A percentile compares a stretch with the other conserved stretches of the same genome.
phyloP scores from a whole-genome alignment of 441 rosid species.

The Gossypium schwendimanii region DNA sequence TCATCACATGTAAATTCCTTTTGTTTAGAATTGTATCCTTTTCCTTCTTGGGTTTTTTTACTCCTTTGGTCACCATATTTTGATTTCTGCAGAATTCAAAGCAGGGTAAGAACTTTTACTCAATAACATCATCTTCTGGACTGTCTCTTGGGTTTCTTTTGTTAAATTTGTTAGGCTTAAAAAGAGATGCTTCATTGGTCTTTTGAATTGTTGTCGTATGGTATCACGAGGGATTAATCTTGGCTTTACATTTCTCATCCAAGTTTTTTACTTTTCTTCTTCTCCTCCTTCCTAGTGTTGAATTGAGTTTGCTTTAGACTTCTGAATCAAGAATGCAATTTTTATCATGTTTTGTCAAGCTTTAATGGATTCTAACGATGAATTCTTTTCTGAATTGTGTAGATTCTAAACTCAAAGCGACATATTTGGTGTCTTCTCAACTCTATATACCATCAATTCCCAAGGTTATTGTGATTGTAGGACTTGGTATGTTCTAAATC shows the following conservation, averaged over 20 bases:
- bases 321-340: not conserved
- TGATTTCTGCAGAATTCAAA: constrained; percentile 11
- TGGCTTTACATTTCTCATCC: constrained; percentile 6
- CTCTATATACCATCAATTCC: not conserved
- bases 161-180: not conserved
- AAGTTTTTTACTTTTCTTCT: not conserved
- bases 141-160: constrained; percentile 3
- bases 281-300: not conserved
- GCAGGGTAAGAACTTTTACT: constrained; percentile 15
- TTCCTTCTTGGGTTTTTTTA: constrained; percentile 1
- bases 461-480: not conserved
- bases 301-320: not conserved
- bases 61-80: constrained; percentile 1
- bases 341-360: not conserved
- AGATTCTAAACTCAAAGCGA: constrained; percentile 12
- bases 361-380: not conserved
- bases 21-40: not conserved
- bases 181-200: constrained; percentile 5
- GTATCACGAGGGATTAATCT: not conserved
- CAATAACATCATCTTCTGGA: not conserved
- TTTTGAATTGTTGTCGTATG: not conserved
- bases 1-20: not conserved
- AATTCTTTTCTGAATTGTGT: constrained; percentile 10
- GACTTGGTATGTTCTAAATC: constrained; percentile 7
- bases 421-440: not conserved